Evolutionary conservation across 306 rosid species (phyloP).

Genomic region (Quercus wislizeni): DNA sequence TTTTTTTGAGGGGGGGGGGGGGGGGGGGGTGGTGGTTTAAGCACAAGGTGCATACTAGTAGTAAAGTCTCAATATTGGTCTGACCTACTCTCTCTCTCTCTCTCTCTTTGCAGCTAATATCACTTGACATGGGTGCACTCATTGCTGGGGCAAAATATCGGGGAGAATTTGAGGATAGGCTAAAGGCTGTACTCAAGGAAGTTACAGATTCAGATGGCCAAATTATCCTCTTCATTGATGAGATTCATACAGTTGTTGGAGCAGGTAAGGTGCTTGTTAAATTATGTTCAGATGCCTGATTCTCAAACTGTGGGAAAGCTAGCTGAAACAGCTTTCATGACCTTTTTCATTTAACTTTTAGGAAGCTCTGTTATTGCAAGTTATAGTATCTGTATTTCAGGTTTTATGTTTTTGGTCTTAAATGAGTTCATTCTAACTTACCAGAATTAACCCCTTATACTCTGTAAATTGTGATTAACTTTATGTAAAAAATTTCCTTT

Average conservation of each 20-base stretch:
- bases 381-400: too few species aligned
- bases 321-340: constrained; percentile 7
- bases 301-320: constrained; percentile 1
- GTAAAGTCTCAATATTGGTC: background rate
- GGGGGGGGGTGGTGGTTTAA: background rate
- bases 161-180: constrained; percentile 98
- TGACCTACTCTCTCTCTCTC: background rate
- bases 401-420: background rate
- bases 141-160: constrained; percentile 99
- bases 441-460: constrained; percentile 1
- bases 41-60: background rate
- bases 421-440: background rate
- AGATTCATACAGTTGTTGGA: constrained; percentile 98
- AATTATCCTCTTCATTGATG: constrained; percentile 87
- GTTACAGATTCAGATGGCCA: constrained; percentile 99
- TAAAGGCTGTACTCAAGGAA: constrained; percentile 98
- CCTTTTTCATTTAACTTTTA: background rate
- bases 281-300: constrained; percentile 1
- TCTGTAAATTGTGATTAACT: constrained; percentile 2
- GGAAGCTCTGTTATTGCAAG: background rate
- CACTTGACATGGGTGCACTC: constrained; percentile 98
- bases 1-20: background rate
- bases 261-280: constrained; percentile 63
- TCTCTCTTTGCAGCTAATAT: constrained; percentile 62
- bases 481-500: constrained; percentile 6